A percentile compares a stretch with the other conserved stretches of the same genome.
These are phyloP conservation scores for Aspergillus pseudotamarii DNA, from an alignment of 2,329 filamentous ascomycete species.

Conservation along the genomic window DNA sequence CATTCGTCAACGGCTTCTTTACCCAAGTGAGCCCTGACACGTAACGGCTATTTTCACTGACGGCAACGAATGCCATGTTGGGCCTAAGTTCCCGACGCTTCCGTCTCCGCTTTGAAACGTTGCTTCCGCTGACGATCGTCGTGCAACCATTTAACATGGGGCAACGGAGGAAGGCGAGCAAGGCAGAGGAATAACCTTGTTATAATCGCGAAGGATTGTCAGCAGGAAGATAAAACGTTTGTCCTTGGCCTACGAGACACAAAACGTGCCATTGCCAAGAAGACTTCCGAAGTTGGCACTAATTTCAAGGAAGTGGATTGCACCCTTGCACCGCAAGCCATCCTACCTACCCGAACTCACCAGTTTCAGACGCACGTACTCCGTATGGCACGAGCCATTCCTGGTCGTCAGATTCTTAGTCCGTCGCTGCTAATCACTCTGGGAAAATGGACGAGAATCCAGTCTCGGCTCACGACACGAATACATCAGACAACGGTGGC, in stretches of 20 bases:
- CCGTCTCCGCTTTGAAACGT: not conserved
- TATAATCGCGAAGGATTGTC: not conserved
- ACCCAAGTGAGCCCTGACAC: not conserved
- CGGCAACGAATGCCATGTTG: not conserved
- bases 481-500: not conserved
- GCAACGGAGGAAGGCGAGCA: not conserved
- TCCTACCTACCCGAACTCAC: not conserved
- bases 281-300: not conserved
- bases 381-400: not conserved
- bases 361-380: not conserved
- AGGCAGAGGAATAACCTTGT: not conserved
- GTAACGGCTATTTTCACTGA: not conserved
- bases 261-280: not conserved
- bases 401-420: not conserved
- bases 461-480: not conserved
- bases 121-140: not conserved
- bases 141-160: not conserved
- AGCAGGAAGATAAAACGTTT: too few relatives aligned
- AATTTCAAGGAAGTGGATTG: not conserved
- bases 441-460: not conserved
- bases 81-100: not conserved
- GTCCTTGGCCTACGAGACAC: not conserved
- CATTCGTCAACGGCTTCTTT: not conserved
- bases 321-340: too few relatives aligned
- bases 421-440: not conserved